A percentile compares a stretch with the other conserved stretches of the same genome.
Evolutionary conservation across 1,139 yeast species (phyloP).

Genomic region (Geotrichum reessii): DNA sequence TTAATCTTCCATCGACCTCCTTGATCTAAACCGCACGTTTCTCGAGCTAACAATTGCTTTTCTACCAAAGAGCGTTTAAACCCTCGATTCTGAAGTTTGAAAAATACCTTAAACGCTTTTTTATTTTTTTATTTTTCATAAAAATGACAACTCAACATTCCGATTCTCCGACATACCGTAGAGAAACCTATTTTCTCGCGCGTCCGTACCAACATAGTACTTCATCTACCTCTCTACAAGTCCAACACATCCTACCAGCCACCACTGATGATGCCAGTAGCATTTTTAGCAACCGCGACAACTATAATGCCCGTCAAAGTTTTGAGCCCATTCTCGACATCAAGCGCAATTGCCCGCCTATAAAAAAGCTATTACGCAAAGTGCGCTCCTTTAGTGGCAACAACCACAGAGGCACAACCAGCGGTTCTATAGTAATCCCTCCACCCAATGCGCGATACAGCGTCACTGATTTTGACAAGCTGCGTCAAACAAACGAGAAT

Average conservation of each 20-base stretch:
- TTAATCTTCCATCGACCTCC: not conserved
- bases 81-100: too few species aligned
- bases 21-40: not conserved
- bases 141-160: not conserved
- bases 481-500: not conserved
- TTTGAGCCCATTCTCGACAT: conserved; percentile 5
- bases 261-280: not conserved
- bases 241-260: not conserved
- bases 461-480: not conserved
- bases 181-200: conserved; percentile 11
- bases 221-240: conserved; percentile 6
- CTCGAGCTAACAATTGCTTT: not conserved
- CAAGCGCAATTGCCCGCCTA: conserved; percentile 2
- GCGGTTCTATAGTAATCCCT: not conserved
- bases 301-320: not conserved
- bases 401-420: not conserved
- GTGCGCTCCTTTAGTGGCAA: conserved; percentile 8
- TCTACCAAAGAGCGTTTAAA: too few species aligned
- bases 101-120: not conserved
- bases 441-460: not conserved
- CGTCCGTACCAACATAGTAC: conserved; percentile 7
- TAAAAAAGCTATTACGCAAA: conserved; percentile 1
- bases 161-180: not conserved
- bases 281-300: not conserved
- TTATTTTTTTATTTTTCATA: not conserved